Evolutionary conservation across 768 basidiomycete species (phyloP).

Genomic region (Calocybe gangraenosa): DNA sequence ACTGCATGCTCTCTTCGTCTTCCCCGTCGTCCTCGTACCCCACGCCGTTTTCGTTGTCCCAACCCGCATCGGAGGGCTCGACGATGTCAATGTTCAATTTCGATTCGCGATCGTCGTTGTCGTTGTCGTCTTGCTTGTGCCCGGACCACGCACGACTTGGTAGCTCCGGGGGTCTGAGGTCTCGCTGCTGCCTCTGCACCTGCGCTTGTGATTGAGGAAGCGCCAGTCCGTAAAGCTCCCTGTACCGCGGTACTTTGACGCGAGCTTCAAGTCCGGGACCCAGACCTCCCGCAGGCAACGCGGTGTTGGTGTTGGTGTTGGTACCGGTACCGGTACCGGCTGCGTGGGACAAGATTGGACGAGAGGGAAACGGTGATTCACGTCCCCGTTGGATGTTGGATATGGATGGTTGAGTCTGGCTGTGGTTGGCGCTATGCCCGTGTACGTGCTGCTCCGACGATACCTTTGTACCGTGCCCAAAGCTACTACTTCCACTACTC

Average conservation of each 20-base stretch:
- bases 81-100: too few species aligned
- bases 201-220: conserved; percentile 1
- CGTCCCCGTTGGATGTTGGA: conserved; percentile 37
- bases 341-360: conserved; percentile 29
- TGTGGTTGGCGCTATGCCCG: conserved; percentile 11
- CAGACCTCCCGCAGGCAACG: conserved; percentile 13
- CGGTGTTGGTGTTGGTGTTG: too few species aligned
- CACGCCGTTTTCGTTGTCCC: too few species aligned
- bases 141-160: conserved; percentile 1
- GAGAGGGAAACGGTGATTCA: conserved; percentile 48
- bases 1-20: too few species aligned
- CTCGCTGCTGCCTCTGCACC: conserved; percentile 6
- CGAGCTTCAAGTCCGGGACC: conserved; percentile 22
- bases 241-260: conserved; percentile 25
- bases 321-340: too few species aligned
- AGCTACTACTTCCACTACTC: not conserved
- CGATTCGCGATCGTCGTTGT: too few species aligned
- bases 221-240: conserved; percentile 27
- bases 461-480: too few species aligned
- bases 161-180: not conserved
- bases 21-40: too few species aligned
- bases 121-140: too few species aligned
- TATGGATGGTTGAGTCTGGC: conserved; percentile 3
- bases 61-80: too few species aligned
- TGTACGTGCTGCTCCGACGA: too few species aligned